Percentiles rank a stretch among this genome's conserved stretches.
phyloP scores from a whole-genome alignment of 495 filamentous ascomycete genomes.

The Aspergillus conjunctus region DNA sequence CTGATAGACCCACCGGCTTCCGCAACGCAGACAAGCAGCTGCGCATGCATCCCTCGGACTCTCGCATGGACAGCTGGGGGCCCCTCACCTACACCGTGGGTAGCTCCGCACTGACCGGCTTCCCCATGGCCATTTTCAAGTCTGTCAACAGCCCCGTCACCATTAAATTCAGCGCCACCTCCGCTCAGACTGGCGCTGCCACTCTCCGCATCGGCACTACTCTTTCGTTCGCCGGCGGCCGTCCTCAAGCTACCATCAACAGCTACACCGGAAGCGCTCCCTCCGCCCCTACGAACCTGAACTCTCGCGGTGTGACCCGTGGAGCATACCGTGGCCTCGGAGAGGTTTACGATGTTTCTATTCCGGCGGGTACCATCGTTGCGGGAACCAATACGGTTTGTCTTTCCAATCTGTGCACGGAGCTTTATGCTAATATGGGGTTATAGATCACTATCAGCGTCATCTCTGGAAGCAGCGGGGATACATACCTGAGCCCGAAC shows the following conservation, averaged over 20 bases:
- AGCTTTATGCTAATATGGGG: neutral
- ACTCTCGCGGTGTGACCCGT: constrained; percentile 64
- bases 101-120: constrained; percentile 47
- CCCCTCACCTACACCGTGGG: constrained; percentile 63
- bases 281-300: constrained; percentile 61
- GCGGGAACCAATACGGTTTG: constrained; percentile 58
- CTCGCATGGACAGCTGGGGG: constrained; percentile 61
- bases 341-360: constrained; percentile 60
- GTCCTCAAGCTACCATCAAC: constrained; percentile 49
- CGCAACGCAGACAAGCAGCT: constrained; percentile 65
- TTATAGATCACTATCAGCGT: constrained; percentile 57
- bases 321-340: constrained; percentile 64
- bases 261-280: constrained; percentile 50
- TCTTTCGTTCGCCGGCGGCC: constrained; percentile 57
- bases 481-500: constrained; percentile 58
- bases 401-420: neutral
- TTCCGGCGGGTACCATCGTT: constrained; percentile 58
- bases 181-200: constrained; percentile 51
- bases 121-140: constrained; percentile 70
- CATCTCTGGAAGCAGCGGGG: constrained; percentile 59
- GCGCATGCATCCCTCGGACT: constrained; percentile 67
- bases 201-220: constrained; percentile 68
- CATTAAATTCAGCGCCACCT: constrained; percentile 59
- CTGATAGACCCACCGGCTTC: constrained; percentile 59
- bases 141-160: constrained; percentile 61